phyloP scores from a whole-genome alignment of 2,329 filamentous ascomycete genomes.

The Epichloe bromicola region DNA sequence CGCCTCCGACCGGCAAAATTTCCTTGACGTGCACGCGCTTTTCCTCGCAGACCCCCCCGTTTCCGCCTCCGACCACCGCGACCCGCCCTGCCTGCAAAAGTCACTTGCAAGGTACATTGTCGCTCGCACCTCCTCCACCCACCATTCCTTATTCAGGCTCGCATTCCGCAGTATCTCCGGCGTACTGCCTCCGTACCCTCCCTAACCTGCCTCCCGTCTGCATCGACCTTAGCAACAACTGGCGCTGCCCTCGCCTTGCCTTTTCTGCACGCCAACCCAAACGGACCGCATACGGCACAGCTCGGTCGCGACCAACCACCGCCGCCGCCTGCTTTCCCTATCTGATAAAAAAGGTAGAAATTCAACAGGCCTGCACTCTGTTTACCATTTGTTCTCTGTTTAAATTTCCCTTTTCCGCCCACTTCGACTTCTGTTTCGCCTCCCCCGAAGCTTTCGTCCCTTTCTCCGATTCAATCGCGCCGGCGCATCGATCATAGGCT shows the following conservation, averaged over 20 bases:
- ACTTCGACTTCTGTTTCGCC: neutral
- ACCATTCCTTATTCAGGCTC: neutral
- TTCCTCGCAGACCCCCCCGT: conserved; percentile 25
- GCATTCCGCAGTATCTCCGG: neutral
- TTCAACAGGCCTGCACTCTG: neutral
- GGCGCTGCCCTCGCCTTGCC: neutral
- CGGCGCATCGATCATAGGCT: conserved; percentile 1
- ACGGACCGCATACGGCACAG: conserved; percentile 4
- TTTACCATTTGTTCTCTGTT: neutral
- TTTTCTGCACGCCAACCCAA: neutral
- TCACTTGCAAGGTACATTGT: conserved; percentile 10
- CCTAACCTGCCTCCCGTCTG: neutral
- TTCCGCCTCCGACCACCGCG: conserved; percentile 9
- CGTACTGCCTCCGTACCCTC: conserved; percentile 1
- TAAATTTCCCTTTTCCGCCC: neutral
- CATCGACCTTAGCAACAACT: neutral
- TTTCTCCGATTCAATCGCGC: neutral
- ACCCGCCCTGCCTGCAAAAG: conserved; percentile 9
- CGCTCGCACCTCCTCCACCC: neutral
- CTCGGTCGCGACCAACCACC: conserved; percentile 8
- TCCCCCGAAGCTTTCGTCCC: neutral
- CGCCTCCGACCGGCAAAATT: conserved; percentile 30
- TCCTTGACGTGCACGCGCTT: conserved; percentile 34
- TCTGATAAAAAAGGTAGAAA: neutral
- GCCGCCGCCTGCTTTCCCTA: neutral